These are phyloP conservation scores for Datisca glomerata DNA, from an alignment of 306 rosid species.

Conservation along the genomic window DNA sequence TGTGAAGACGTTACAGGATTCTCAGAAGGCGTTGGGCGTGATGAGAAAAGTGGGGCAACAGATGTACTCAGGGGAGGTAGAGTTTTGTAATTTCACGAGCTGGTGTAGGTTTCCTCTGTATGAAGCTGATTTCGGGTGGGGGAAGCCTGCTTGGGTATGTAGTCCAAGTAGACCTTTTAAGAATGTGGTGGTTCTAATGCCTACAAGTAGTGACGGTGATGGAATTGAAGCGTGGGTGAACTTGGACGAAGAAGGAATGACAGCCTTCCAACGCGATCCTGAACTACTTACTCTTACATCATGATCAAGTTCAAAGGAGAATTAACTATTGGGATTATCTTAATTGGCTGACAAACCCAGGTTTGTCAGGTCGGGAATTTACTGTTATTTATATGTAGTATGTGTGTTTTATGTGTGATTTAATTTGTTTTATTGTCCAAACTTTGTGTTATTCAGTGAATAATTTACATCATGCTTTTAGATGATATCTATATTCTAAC, in stretches of 20 bases:
- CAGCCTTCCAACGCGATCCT: slow-evolving; percentile 2
- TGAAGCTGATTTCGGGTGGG: slow-evolving; percentile 40
- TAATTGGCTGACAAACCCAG: no score
- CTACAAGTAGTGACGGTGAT: slow-evolving; percentile 4
- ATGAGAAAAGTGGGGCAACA: neutral
- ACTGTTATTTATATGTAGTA: no score
- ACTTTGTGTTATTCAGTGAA: no score
- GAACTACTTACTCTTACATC: slow-evolving; percentile 1
- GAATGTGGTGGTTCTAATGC: slow-evolving; percentile 16
- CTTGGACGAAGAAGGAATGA: slow-evolving; percentile 21
- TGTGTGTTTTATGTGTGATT: no score
- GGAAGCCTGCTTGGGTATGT: slow-evolving; percentile 27
- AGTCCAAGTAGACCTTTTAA: slow-evolving; percentile 8
- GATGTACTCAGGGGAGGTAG: slow-evolving; percentile 8
- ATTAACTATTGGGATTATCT: no score
- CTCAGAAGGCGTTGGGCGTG: neutral
- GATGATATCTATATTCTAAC: no score
- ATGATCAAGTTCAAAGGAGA: no score
- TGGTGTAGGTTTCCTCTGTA: slow-evolving; percentile 17
- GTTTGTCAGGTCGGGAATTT: no score
- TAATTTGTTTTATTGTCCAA: no score
- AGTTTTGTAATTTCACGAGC: slow-evolving; percentile 11
- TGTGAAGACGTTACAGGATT: neutral
- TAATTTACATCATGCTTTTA: no score
- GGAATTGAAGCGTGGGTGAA: slow-evolving; percentile 29